Conservation (phyloP, 495 filamentous ascomycete species). For the Penicillium diatomitis region DNA sequence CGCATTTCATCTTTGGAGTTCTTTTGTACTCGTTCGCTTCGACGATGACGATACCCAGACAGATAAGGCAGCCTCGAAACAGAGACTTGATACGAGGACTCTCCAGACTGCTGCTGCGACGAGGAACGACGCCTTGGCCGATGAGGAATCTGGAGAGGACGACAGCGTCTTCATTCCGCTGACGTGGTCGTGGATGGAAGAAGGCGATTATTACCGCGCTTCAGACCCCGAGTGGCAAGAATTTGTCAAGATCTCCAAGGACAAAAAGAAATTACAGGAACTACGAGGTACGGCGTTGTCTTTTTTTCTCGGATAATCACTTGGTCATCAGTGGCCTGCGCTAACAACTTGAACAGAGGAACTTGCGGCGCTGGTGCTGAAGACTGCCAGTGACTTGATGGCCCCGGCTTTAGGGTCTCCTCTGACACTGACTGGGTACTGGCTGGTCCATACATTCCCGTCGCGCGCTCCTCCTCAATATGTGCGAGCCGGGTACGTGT, state of each 20-base stretch:
- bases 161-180: slow-evolving; percentile 55
- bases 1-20: slow-evolving; percentile 32
- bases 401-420: slow-evolving; percentile 38
- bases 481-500: slow-evolving; percentile 49
- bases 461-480: slow-evolving; percentile 50
- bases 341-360: slow-evolving; percentile 28
- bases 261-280: slow-evolving; percentile 35
- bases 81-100: not conserved
- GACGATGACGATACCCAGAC: slow-evolving; percentile 25
- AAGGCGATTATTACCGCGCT: slow-evolving; percentile 45
- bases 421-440: slow-evolving; percentile 39
- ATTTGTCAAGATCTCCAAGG: slow-evolving; percentile 49
- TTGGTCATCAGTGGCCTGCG: too few relatives aligned
- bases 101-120: not conserved
- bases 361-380: slow-evolving; percentile 37
- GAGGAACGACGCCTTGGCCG: slow-evolving; percentile 6
- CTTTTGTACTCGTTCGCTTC: slow-evolving; percentile 32
- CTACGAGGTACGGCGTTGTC: slow-evolving; percentile 37
- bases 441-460: slow-evolving; percentile 55
- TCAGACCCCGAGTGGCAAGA: slow-evolving; percentile 64
- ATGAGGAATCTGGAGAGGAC: slow-evolving; percentile 25
- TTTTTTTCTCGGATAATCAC: too few relatives aligned
- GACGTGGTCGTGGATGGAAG: slow-evolving; percentile 40
- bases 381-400: slow-evolving; percentile 23
- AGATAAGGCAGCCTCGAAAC: slow-evolving; percentile 5